phyloP scores from a whole-genome alignment of 768 basidiomycete species.

The Ramaria sp. region DNA sequence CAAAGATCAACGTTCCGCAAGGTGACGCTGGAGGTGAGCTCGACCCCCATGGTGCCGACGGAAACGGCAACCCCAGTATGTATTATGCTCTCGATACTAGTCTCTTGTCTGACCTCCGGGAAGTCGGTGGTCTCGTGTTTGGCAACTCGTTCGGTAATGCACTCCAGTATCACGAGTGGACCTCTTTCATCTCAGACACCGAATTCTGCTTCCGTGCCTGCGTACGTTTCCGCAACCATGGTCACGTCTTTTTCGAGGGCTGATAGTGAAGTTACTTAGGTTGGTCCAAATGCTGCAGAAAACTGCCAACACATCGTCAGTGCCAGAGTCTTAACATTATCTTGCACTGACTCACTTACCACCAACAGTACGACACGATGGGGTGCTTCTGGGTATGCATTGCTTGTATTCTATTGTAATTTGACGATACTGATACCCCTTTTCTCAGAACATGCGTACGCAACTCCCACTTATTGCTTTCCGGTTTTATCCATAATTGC shows the following conservation, averaged over 20 bases:
- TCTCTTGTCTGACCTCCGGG: not conserved
- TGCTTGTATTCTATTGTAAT: no score
- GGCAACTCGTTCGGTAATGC: conserved; percentile 26
- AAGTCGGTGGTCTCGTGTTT: conserved; percentile 30
- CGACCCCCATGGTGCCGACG: conserved; percentile 31
- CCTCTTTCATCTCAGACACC: conserved; percentile 30
- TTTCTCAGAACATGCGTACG: conserved; percentile 18
- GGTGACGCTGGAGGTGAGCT: conserved; percentile 32
- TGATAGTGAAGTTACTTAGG: conserved; percentile 7
- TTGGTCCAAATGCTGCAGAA: conserved; percentile 20
- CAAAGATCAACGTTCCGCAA: conserved; percentile 25
- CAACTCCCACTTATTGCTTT: conserved; percentile 14
- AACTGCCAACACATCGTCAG: conserved; percentile 28
- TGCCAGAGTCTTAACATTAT: not conserved
- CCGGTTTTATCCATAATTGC: conserved; percentile 26
- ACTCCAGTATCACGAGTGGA: conserved; percentile 34
- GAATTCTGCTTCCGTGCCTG: conserved; percentile 35
- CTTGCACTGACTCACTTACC: not conserved
- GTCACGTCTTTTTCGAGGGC: not conserved
- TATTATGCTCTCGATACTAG: not conserved
- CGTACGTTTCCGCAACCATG: conserved; percentile 3
- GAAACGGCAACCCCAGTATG: conserved; percentile 23
- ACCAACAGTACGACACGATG: conserved; percentile 23
- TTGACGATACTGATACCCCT: not conserved
- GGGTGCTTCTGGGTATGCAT: conserved; percentile 15